These are phyloP conservation scores for Inga laurina DNA, from an alignment of 306 rosid species.

Conservation along the genomic window DNA sequence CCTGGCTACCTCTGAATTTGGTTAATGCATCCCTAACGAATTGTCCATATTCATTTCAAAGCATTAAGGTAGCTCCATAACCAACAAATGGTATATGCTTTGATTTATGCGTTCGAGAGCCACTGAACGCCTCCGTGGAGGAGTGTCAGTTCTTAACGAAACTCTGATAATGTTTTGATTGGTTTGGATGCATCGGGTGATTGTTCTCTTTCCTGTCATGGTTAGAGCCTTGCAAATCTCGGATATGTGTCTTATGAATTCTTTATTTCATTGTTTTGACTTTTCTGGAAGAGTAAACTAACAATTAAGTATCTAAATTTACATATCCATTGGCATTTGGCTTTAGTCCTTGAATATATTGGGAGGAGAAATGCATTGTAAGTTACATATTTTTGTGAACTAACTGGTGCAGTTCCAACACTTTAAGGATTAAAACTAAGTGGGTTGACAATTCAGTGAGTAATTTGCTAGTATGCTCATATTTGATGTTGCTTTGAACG, in stretches of 20 bases:
- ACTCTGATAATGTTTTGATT: not conserved
- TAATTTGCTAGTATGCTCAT: not conserved
- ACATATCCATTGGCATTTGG: not conserved
- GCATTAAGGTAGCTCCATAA: not conserved
- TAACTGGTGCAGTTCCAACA: not conserved
- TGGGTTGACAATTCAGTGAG: not conserved
- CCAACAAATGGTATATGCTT: not conserved
- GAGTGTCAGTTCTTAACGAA: not conserved
- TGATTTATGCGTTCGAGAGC: not conserved
- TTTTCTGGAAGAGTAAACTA: not conserved
- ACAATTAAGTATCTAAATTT: not conserved
- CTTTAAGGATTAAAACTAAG: not conserved
- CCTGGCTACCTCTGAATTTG: not conserved
- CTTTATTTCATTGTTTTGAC: not conserved
- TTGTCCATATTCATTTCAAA: not conserved
- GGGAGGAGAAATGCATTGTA: not conserved
- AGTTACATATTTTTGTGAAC: not conserved
- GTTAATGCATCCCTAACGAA: not conserved
- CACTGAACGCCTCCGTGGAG: not conserved
- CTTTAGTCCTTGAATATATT: not conserved
- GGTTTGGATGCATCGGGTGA: not conserved
- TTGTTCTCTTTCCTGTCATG: not conserved
- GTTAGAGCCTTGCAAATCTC: not conserved
- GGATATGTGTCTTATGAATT: not conserved
- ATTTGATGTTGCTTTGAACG: slow-evolving; percentile 1